phyloP scores from a whole-genome alignment of 305 asterid genomes.

The Caryopteris hybrid region DNA sequence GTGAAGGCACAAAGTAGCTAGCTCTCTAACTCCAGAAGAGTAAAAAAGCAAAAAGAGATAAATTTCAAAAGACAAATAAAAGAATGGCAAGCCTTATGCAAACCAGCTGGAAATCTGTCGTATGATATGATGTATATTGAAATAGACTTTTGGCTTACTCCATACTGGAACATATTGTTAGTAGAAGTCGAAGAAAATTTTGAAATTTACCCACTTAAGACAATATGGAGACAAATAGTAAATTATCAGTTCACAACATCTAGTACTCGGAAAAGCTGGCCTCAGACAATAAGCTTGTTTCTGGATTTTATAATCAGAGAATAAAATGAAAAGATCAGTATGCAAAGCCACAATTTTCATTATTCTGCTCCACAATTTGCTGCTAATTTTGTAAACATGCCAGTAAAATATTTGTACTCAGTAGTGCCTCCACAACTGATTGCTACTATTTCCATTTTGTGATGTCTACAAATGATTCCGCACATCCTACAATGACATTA shows the following conservation, averaged over 20 bases:
- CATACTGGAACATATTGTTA: background rate
- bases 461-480: background rate
- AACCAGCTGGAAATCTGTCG: background rate
- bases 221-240: background rate
- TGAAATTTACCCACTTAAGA: background rate
- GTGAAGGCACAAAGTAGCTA: background rate
- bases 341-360: background rate
- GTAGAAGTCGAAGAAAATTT: background rate
- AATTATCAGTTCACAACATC: background rate
- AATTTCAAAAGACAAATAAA: background rate
- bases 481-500: background rate
- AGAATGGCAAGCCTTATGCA: background rate
- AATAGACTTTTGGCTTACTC: background rate
- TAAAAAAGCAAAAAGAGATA: background rate
- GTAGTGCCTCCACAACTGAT: background rate
- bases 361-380: background rate
- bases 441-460: background rate
- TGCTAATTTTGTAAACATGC: background rate
- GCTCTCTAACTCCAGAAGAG: constrained; percentile 5
- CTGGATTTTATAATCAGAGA: background rate
- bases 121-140: background rate
- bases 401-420: background rate
- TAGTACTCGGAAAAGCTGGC: background rate
- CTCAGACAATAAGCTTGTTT: background rate
- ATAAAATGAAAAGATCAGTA: background rate